Evolutionary conservation across 2,329 filamentous ascomycete species (phyloP), one percentile per base, ranked within the genome.

Genomic region (Decorospora gaudefroyi): DNA sequence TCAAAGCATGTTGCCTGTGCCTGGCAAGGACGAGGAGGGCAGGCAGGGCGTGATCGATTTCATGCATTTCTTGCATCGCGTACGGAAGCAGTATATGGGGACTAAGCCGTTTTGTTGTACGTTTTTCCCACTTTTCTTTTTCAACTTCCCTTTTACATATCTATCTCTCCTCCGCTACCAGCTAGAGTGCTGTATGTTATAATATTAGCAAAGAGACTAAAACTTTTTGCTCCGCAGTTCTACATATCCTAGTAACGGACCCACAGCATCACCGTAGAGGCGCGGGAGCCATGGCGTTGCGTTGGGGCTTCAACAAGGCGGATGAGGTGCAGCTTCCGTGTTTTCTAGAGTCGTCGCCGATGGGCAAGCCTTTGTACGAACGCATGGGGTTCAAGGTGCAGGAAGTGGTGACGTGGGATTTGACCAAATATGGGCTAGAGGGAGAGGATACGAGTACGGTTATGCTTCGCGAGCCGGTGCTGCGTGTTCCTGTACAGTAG

Each of bases 241-340:
- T 69, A 1, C 62, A 68, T 29, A 49, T 69, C 1, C 49, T 69
- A 2, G 46, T 56, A 4, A 72, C 70, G 4, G 59, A 71, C 43
- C 72, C 73, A 4, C 61, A 61, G 2, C 68, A 75, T 41, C 70
- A 74, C 23, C 58, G 74, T 4, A 65, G 65, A 35, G 74, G 75
- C 1, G 71, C 74, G 17, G 75, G 73, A 0, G 55, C 57, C 1
- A 53, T 71, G 59, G 55, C 72, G 6, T 34, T 77, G 37, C 48
- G 68, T 16, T 72, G 69, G 68, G 75, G 74, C 1, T 49, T 68
- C 4, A 54, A 65, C 17, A 52, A 68, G 47, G 74, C 74, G 15
- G 74, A 77, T 49, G 52, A 60, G 29, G 52, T 67, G 11, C 62
- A 68, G 1, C 34, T 78, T 13, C 68, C 67, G n/a, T 55, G 58